phyloP scores from a whole-genome alignment of 805 yeast species.

The Sugiyamaella smithiae region DNA sequence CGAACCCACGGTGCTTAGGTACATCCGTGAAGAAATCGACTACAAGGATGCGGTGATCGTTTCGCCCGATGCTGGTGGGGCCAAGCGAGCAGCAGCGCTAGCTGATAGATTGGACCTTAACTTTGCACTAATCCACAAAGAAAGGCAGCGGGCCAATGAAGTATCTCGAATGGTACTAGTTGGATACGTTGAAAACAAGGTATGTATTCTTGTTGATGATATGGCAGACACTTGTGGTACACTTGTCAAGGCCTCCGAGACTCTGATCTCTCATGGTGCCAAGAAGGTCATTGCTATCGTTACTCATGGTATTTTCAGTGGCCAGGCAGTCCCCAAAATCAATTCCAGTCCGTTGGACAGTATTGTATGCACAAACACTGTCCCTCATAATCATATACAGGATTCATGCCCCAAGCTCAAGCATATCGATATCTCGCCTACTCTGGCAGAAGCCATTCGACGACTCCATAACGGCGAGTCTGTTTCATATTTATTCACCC shows the following conservation, averaged over 20 bases:
- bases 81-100: conserved; percentile 90
- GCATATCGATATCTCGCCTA: conserved; percentile 79
- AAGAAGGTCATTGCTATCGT: conserved; percentile 85
- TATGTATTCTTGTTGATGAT: conserved; percentile 87
- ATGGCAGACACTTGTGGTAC: conserved; percentile 99
- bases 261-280: conserved; percentile 77
- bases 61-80: conserved; percentile 99
- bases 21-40: conserved; percentile 64
- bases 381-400: conserved; percentile 71
- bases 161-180: conserved; percentile 93
- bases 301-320: conserved; percentile 92
- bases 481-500: conserved; percentile 78
- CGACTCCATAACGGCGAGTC: conserved; percentile 96
- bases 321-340: conserved; percentile 73
- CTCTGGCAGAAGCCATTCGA: conserved; percentile 89
- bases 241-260: conserved; percentile 88
- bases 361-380: conserved; percentile 90
- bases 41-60: conserved; percentile 68
- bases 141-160: conserved; percentile 92
- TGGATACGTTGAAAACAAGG: conserved; percentile 84
- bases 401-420: conserved; percentile 65
- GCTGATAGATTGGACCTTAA: conserved; percentile 90
- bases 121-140: conserved; percentile 95
- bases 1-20: conserved; percentile 84
- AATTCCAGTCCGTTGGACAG: conserved; percentile 62